These are phyloP conservation scores for Hymenotorrendiella dingleyae DNA, from an alignment of 2,329 filamentous ascomycete genomes.

Conservation along the genomic window DNA sequence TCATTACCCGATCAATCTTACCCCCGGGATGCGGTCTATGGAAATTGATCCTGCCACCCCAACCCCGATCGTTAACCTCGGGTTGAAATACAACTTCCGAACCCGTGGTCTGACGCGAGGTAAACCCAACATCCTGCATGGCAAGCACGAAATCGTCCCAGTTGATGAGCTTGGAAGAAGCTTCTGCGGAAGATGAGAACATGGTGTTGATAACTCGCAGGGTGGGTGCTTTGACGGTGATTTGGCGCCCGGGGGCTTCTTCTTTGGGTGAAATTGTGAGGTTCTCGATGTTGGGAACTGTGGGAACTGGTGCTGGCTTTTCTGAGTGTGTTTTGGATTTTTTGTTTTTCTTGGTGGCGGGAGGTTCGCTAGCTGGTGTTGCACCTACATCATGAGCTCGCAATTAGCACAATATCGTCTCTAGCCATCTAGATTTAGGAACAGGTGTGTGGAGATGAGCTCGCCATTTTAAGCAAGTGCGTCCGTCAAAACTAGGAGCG, in stretches of 20 bases:
- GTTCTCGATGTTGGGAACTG: background rate
- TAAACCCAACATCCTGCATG: constrained; percentile 4
- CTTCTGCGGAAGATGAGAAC: background rate
- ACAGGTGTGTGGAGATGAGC: no score
- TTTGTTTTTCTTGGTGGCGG: background rate
- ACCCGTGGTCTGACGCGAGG: constrained; percentile 1
- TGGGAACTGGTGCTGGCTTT: no score
- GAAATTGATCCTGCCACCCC: constrained; percentile 5
- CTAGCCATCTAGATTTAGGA: no score
- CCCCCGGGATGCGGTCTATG: constrained; percentile 4
- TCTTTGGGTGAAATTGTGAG: background rate
- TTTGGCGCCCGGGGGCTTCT: background rate
- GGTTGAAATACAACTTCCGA: constrained; percentile 5
- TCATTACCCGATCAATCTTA: constrained; percentile 6
- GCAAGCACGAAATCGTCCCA: constrained; percentile 10
- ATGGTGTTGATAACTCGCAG: constrained; percentile 3
- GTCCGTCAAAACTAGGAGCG: no score
- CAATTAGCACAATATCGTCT: no score
- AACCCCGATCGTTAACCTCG: constrained; percentile 1
- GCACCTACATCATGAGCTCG: no score
- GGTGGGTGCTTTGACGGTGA: background rate
- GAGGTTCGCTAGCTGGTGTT: background rate
- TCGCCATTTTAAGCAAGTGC: no score
- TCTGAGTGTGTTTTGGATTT: background rate
- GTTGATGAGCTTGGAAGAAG: constrained; percentile 2